Evolutionary conservation across 2,329 filamentous ascomycete genomes (phyloP).

Genomic region (Bipolaris bicolor): DNA sequence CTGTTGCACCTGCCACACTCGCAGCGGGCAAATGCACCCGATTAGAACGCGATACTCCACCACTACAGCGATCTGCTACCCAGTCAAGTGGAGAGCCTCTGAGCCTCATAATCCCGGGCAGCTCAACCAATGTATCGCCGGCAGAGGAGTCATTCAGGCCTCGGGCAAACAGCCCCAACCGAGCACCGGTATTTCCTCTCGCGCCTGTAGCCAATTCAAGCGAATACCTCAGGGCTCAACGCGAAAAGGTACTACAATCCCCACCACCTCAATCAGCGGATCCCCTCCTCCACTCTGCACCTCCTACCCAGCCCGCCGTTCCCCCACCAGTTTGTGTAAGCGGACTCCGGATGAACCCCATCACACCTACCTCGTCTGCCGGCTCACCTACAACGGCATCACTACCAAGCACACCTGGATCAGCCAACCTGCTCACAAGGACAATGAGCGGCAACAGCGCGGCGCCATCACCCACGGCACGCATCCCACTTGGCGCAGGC

Average conservation of each 20-base stretch:
- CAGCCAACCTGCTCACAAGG: slow-evolving; percentile 21
- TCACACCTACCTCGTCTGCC: slow-evolving; percentile 32
- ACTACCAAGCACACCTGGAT: slow-evolving; percentile 20
- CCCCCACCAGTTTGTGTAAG: slow-evolving; percentile 27
- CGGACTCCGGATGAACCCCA: slow-evolving; percentile 46
- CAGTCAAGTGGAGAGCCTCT: slow-evolving; percentile 37
- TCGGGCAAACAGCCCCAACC: slow-evolving; percentile 26
- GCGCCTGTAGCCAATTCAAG: slow-evolving; percentile 36
- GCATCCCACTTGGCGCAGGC: slow-evolving; percentile 45
- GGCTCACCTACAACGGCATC: slow-evolving; percentile 27
- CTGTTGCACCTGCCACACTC: slow-evolving; percentile 52
- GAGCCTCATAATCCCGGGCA: slow-evolving; percentile 41
- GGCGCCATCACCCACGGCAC: slow-evolving; percentile 37
- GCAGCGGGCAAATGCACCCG: slow-evolving; percentile 39
- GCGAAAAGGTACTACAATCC: slow-evolving; percentile 44
- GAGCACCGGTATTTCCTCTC: slow-evolving; percentile 35
- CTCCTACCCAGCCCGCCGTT: slow-evolving; percentile 14
- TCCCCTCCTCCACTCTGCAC: slow-evolving; percentile 11
- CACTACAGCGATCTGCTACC: slow-evolving; percentile 32
- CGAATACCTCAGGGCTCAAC: slow-evolving; percentile 42
- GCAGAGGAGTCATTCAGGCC: slow-evolving; percentile 26
- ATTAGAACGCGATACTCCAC: slow-evolving; percentile 27
- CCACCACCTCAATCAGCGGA: slow-evolving; percentile 28
- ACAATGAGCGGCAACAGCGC: slow-evolving; percentile 23
- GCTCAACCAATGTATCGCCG: slow-evolving; percentile 21